A percentile compares a stretch with the other conserved stretches of the same genome.
These are phyloP conservation scores for Neodidymelliopsis sp. DNA, from an alignment of 2,329 filamentous ascomycete species.

Conservation along the genomic window DNA sequence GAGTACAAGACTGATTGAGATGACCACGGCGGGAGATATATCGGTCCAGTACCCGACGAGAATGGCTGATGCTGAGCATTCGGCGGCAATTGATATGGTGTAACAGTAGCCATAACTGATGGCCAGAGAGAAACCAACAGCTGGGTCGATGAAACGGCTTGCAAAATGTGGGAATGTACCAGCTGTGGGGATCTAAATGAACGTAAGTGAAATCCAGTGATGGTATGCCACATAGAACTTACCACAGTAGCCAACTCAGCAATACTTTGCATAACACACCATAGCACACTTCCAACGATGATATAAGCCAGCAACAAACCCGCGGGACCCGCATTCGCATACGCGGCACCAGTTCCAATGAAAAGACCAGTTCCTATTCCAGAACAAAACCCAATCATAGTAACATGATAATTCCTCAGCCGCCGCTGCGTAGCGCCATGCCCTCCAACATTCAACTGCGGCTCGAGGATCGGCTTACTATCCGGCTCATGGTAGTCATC, in stretches of 20 bases:
- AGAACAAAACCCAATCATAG: constrained; percentile 32
- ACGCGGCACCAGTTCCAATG: constrained; percentile 29
- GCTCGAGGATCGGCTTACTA: constrained; percentile 26
- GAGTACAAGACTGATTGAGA: constrained; percentile 62
- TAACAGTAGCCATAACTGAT: constrained; percentile 57
- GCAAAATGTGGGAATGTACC: constrained; percentile 69
- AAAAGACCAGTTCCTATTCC: constrained; percentile 31
- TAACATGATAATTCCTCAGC: constrained; percentile 28
- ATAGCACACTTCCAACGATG: constrained; percentile 62
- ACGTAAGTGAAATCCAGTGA: background rate
- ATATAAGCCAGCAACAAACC: constrained; percentile 65
- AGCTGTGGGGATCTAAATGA: constrained; percentile 38
- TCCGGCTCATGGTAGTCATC: constrained; percentile 17
- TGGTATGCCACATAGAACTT: background rate
- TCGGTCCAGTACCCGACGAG: constrained; percentile 48
- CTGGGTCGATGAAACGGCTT: constrained; percentile 68
- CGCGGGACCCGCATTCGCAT: constrained; percentile 50
- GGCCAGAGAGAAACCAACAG: constrained; percentile 62
- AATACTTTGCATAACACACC: constrained; percentile 67
- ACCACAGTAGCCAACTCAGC: constrained; percentile 64
- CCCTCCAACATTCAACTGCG: constrained; percentile 28
- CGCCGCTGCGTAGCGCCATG: constrained; percentile 30
- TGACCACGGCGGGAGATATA: constrained; percentile 63
- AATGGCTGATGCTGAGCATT: constrained; percentile 53
- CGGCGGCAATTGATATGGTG: constrained; percentile 56